phyloP scores from a whole-genome alignment of 1,139 yeast genomes.

The Debaryomyces psychrophilus region DNA sequence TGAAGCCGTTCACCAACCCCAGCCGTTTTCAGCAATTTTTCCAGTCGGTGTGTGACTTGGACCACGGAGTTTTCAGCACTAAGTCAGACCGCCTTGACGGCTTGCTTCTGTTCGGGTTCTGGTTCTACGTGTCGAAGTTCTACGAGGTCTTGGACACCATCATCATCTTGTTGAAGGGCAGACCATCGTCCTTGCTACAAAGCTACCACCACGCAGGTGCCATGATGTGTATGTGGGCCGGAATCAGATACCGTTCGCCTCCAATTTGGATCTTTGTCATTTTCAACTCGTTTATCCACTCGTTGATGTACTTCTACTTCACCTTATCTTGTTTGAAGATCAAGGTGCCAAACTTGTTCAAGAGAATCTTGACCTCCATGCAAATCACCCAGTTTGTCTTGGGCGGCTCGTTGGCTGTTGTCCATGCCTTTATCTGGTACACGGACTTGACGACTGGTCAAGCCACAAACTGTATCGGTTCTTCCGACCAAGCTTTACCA shows the following conservation, averaged over 20 bases:
- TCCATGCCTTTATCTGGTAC: conserved; percentile 65
- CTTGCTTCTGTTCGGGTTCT: conserved; percentile 62
- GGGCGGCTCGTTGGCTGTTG: conserved; percentile 69
- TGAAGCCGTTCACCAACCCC: conserved; percentile 19
- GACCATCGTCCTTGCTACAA: conserved; percentile 68
- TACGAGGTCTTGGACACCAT: conserved; percentile 74
- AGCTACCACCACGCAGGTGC: conserved; percentile 85
- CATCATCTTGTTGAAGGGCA: conserved; percentile 69
- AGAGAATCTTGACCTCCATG: conserved; percentile 64
- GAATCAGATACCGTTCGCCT: conserved; percentile 69
- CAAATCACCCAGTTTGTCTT: conserved; percentile 72
- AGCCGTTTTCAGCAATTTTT: conserved; percentile 36
- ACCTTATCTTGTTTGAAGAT: conserved; percentile 64
- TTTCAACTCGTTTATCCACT: conserved; percentile 76
- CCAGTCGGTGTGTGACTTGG: conserved; percentile 64
- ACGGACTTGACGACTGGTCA: conserved; percentile 51
- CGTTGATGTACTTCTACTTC: conserved; percentile 76
- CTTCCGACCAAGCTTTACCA: conserved; percentile 67
- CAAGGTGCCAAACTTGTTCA: conserved; percentile 59
- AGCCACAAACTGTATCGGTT: conserved; percentile 57
- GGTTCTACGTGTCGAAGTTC: conserved; percentile 72
- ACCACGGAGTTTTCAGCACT: conserved; percentile 58
- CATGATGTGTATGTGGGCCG: conserved; percentile 84
- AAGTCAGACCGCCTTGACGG: conserved; percentile 40
- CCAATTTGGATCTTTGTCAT: conserved; percentile 79